Percentiles rank a stretch among this genome's conserved stretches.
Conservation (phyloP, 2,329 filamentous ascomycete genomes). For the Aureobasidium melanogenum region DNA sequence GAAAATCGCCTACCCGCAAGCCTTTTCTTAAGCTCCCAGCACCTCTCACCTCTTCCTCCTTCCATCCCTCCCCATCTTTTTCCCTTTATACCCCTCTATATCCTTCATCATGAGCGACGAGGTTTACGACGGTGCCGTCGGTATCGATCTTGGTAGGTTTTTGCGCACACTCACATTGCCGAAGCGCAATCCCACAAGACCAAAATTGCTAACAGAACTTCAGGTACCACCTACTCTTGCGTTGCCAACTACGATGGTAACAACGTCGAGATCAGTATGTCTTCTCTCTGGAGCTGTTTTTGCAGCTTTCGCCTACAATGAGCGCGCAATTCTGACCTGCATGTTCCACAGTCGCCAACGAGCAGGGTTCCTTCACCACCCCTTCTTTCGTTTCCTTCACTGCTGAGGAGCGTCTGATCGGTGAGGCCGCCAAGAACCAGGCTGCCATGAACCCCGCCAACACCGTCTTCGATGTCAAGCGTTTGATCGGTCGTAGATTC, state of each 20-base stretch:
- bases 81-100: slow-evolving; percentile 13
- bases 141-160: slow-evolving; percentile 93
- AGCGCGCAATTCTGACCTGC: slow-evolving; percentile 14
- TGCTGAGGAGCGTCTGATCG: slow-evolving; percentile 96
- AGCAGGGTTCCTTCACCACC: slow-evolving; percentile 98
- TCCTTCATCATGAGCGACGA: slow-evolving; percentile 70
- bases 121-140: slow-evolving; percentile 99
- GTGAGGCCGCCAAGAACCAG: slow-evolving; percentile 99
- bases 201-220: slow-evolving; percentile 19
- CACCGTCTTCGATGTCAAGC: slow-evolving; percentile 99
- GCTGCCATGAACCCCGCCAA: slow-evolving; percentile 98
- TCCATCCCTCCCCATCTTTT: slow-evolving; percentile 11
- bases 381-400: slow-evolving; percentile 99
- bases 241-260: slow-evolving; percentile 98
- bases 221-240: slow-evolving; percentile 99
- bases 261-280: slow-evolving; percentile 96
- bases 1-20: slow-evolving; percentile 10
- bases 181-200: slow-evolving; percentile 3
- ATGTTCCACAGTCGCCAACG: slow-evolving; percentile 68
- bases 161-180: slow-evolving; percentile 6
- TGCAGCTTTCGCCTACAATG: background rate
- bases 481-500: slow-evolving; percentile 92
- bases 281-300: slow-evolving; percentile 5
- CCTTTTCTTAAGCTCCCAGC: slow-evolving; percentile 10
- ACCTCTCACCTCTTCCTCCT: slow-evolving; percentile 8